These are phyloP conservation scores for Suhomyces bolitotheri DNA, from an alignment of 1,139 yeast species.

Conservation along the genomic window DNA sequence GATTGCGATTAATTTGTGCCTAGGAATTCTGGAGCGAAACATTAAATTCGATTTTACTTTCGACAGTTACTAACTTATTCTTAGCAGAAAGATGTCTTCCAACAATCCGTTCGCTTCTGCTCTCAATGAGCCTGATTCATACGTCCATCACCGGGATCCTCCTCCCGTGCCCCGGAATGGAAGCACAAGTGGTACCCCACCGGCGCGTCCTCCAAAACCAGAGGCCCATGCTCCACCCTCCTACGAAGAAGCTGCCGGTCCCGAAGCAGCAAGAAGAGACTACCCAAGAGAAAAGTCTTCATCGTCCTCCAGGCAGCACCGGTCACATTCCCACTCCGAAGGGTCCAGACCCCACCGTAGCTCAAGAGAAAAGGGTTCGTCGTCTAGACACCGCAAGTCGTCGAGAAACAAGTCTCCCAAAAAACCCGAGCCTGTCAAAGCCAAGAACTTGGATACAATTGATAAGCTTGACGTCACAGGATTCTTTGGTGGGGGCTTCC, in stretches of 20 bases:
- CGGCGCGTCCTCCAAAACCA: slow-evolving; percentile 36
- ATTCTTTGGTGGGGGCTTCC: slow-evolving; percentile 91
- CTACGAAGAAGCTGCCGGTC: slow-evolving; percentile 70
- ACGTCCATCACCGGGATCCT: slow-evolving; percentile 37
- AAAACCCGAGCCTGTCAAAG: slow-evolving; percentile 44
- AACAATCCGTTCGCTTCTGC: slow-evolving; percentile 61
- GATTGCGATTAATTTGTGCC: slow-evolving; percentile 3
- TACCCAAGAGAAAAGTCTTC: slow-evolving; percentile 53
- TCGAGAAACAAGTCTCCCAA: slow-evolving; percentile 35
- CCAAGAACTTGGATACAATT: slow-evolving; percentile 80
- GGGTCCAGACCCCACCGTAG: slow-evolving; percentile 15
- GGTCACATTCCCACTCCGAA: slow-evolving; percentile 18
- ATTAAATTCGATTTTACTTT: no score
- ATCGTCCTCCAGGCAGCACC: slow-evolving; percentile 21
- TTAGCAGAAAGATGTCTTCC: slow-evolving; percentile 45
- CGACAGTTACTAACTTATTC: slow-evolving; percentile 26
- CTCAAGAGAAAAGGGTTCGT: slow-evolving; percentile 12
- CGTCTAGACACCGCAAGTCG: slow-evolving; percentile 15
- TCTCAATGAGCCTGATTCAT: slow-evolving; percentile 37
- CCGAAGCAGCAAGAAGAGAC: slow-evolving; percentile 39
- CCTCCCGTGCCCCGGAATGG: slow-evolving; percentile 30
- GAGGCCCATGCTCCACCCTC: slow-evolving; percentile 52
- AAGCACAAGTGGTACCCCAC: slow-evolving; percentile 23
- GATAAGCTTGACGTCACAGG: slow-evolving; percentile 96
- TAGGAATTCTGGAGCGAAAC: no score